Percentiles rank a stretch among this genome's conserved stretches.
phyloP scores from a whole-genome alignment of 805 yeast species.

The Maudiozyma bulderi region DNA sequence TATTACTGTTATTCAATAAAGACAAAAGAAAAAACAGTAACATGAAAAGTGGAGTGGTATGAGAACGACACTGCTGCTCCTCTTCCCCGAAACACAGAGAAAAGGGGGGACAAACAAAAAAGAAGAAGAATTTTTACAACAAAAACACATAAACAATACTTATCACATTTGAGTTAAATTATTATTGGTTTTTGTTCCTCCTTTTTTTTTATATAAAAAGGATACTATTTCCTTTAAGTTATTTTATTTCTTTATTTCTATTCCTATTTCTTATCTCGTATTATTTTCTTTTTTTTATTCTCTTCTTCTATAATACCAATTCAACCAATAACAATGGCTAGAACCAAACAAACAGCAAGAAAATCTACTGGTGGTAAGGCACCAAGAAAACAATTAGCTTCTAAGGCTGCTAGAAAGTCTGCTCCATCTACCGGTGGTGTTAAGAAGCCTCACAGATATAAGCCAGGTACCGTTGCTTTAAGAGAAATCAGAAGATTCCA shows the following conservation, averaged over 20 bases:
- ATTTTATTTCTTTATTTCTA: not conserved
- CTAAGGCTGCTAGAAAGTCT: conserved; percentile 86
- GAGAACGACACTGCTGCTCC: too few relatives aligned
- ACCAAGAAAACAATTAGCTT: conserved; percentile 87
- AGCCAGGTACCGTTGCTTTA: conserved; percentile 94
- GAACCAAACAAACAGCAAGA: conserved; percentile 92
- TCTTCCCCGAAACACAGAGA: too few relatives aligned
- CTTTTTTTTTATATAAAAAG: not conserved
- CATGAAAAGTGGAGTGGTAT: too few relatives aligned
- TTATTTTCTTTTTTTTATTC: not conserved
- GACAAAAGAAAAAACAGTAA: not conserved
- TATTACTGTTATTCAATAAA: not conserved
- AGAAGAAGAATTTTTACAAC: too few relatives aligned
- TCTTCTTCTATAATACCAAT: not conserved
- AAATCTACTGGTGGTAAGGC: conserved; percentile 93
- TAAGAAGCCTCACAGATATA: conserved; percentile 89
- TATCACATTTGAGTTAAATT: too few relatives aligned
- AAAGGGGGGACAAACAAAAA: too few relatives aligned
- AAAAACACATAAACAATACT: too few relatives aligned
- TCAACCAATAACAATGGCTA: conserved; percentile 49
- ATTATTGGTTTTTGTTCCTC: too few relatives aligned
- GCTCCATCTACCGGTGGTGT: conserved; percentile 90
- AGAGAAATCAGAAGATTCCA: conserved; percentile 97
- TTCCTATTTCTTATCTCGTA: not conserved
- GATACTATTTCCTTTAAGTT: not conserved